Percentiles rank a stretch among this genome's conserved stretches.
These are phyloP conservation scores for Metarhizium anisopliae DNA, from an alignment of 2,329 filamentous ascomycete species.

Conservation along the genomic window DNA sequence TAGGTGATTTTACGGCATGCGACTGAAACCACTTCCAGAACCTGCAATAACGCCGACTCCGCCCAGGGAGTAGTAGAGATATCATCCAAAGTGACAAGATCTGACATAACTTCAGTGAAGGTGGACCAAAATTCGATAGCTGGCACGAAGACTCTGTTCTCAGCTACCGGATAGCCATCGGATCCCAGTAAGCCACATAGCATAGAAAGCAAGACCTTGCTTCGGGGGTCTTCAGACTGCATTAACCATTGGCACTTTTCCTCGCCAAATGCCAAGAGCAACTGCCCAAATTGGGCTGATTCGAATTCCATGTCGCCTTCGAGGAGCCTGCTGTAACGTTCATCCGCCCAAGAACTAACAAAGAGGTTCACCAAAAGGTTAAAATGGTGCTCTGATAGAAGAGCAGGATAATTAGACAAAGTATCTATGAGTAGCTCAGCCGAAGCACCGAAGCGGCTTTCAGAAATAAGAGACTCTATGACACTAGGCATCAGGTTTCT, in stretches of 20 bases:
- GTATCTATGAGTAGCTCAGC: slow-evolving; percentile 58
- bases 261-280: slow-evolving; percentile 62
- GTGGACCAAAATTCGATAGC: slow-evolving; percentile 76
- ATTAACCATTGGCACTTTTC: slow-evolving; percentile 53
- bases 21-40: slow-evolving; percentile 56
- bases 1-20: slow-evolving; percentile 63
- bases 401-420: slow-evolving; percentile 54
- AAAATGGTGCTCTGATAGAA: slow-evolving; percentile 52
- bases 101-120: slow-evolving; percentile 61
- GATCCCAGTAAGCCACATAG: slow-evolving; percentile 58
- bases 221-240: slow-evolving; percentile 38
- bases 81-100: slow-evolving; percentile 43
- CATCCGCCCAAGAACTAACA: slow-evolving; percentile 47
- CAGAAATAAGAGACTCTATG: slow-evolving; percentile 50
- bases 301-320: slow-evolving; percentile 56
- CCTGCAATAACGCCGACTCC: slow-evolving; percentile 43
- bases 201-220: slow-evolving; percentile 43
- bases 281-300: slow-evolving; percentile 53
- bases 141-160: slow-evolving; percentile 66
- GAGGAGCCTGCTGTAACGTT: slow-evolving; percentile 45
- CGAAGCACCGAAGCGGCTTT: slow-evolving; percentile 49
- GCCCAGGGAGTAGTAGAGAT: slow-evolving; percentile 45
- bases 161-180: slow-evolving; percentile 57
- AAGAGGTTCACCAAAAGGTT: slow-evolving; percentile 49
- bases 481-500: slow-evolving; percentile 50